phyloP scores from a whole-genome alignment of 2,329 filamentous ascomycete species.

The Hymenoscyphus occultus region DNA sequence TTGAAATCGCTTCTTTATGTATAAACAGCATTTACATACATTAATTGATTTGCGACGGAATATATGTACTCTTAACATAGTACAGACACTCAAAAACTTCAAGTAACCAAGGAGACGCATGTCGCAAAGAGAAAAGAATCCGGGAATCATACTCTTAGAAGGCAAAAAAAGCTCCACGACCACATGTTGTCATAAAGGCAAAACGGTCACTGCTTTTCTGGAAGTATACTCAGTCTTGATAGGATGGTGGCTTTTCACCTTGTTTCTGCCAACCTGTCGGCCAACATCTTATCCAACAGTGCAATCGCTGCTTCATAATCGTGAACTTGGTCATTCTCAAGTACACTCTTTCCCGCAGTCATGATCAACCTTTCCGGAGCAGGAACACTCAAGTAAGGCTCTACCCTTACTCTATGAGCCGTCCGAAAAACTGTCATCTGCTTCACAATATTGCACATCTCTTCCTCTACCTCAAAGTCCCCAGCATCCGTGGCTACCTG shows the following conservation, averaged over 20 bases:
- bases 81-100: too few species aligned
- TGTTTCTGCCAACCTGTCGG: conserved; percentile 10
- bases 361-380: conserved; percentile 38
- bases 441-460: conserved; percentile 35
- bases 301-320: conserved; percentile 10
- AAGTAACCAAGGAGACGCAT: too few species aligned
- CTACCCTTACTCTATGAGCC: conserved; percentile 34
- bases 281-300: neutral
- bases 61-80: too few species aligned
- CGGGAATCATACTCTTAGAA: too few species aligned
- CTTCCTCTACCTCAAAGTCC: conserved; percentile 28
- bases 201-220: too few species aligned
- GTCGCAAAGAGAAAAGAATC: too few species aligned
- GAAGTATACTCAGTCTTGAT: too few species aligned
- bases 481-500: conserved; percentile 12
- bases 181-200: too few species aligned
- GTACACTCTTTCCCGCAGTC: conserved; percentile 36
- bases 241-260: conserved; percentile 2
- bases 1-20: too few species aligned
- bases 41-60: too few species aligned
- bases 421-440: conserved; percentile 37
- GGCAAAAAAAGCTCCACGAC: too few species aligned
- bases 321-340: conserved; percentile 12
- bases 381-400: conserved; percentile 33
- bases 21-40: too few species aligned